These are phyloP conservation scores for Lipomyces japonicus DNA, from an alignment of 805 yeast genomes.

Conservation along the genomic window DNA sequence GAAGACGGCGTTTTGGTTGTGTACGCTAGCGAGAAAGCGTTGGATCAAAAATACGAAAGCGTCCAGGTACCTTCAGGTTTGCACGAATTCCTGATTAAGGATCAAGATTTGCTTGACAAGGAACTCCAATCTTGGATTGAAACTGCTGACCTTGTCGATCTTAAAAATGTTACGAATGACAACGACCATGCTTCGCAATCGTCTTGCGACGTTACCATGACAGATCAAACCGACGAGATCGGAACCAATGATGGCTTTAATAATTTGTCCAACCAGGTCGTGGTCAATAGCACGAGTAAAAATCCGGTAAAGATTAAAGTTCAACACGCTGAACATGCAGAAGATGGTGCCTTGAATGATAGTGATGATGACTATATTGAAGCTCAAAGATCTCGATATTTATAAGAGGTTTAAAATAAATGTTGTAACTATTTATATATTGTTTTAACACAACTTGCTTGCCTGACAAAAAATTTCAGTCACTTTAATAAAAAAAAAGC, in stretches of 20 bases:
- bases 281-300: neutral
- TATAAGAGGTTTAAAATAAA: no score
- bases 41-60: neutral
- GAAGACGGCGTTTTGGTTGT: conserved; percentile 21
- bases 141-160: neutral
- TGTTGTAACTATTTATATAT: no score
- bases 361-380: conserved; percentile 17
- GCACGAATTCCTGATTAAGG: conserved; percentile 6
- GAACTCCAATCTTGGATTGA: conserved; percentile 5
- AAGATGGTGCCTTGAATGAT: conserved; percentile 11
- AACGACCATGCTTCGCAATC: neutral
- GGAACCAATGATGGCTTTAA: neutral
- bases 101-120: conserved; percentile 11
- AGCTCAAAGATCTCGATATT: neutral
- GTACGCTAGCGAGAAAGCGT: conserved; percentile 23
- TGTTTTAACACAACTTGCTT: no score
- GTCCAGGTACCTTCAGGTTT: neutral
- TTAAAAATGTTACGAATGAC: neutral
- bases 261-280: neutral
- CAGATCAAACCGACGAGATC: neutral
- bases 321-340: conserved; percentile 19
- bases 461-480: no score
- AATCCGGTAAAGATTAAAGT: conserved; percentile 8
- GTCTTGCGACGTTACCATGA: neutral
- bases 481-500: no score